These are phyloP conservation scores for Diospyros kaki DNA, from an alignment of 148 eudicot species.

Conservation along the genomic window DNA sequence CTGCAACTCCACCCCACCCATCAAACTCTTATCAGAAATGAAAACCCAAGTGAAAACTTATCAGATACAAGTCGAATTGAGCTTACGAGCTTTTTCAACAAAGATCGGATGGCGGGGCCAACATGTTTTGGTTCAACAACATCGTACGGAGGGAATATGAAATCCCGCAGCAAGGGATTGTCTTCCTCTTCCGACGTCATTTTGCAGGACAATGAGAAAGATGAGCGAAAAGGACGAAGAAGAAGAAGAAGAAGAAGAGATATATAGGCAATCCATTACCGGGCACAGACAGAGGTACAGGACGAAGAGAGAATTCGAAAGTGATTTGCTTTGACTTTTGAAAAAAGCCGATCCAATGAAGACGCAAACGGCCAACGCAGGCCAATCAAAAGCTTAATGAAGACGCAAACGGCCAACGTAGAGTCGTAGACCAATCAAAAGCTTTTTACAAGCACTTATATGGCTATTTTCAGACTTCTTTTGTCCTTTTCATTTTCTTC, in stretches of 20 bases:
- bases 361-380: too few species aligned
- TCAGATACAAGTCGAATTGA: neutral
- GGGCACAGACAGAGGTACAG: neutral
- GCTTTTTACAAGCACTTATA: too few species aligned
- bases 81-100: conserved; percentile 21
- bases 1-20: conserved; percentile 22
- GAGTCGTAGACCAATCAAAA: too few species aligned
- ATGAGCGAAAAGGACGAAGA: neutral
- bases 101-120: conserved; percentile 24
- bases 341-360: too few species aligned
- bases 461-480: too few species aligned
- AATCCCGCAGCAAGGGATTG: conserved; percentile 21
- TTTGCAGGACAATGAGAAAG: too few species aligned
- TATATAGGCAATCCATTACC: neutral
- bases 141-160: conserved; percentile 30
- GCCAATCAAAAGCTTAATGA: too few species aligned
- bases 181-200: neutral
- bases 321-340: too few species aligned
- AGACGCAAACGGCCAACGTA: too few species aligned
- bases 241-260: neutral
- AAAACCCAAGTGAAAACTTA: neutral
- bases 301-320: too few species aligned
- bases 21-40: neutral
- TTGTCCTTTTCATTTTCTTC: too few species aligned
- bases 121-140: conserved; percentile 17